Evolutionary conservation across 176 grass and related monocot species (phyloP).

Genomic region (Oryza rufipogon): DNA sequence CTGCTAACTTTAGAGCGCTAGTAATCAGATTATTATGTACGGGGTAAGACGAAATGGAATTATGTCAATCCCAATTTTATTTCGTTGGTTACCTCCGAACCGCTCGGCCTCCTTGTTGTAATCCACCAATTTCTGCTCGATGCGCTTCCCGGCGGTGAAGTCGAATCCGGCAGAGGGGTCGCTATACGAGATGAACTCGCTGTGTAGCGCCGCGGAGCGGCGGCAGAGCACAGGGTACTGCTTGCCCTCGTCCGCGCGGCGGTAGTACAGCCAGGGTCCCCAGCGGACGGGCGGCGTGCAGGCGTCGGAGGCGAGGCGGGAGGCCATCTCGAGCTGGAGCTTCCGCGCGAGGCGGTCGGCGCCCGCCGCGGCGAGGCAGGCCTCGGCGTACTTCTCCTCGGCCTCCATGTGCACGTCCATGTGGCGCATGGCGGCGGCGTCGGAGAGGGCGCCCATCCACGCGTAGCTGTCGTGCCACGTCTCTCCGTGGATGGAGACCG

Average conservation of each 20-base stretch:
- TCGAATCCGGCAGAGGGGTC: slow-evolving; percentile 88
- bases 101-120: slow-evolving; percentile 92
- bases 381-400: slow-evolving; percentile 91
- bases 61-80: not conserved
- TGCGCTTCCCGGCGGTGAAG: slow-evolving; percentile 79
- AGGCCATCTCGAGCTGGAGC: slow-evolving; percentile 95
- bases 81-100: slow-evolving; percentile 68
- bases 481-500: slow-evolving; percentile 54
- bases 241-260: slow-evolving; percentile 82
- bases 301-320: slow-evolving; percentile 65
- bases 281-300: slow-evolving; percentile 74
- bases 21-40: not conserved
- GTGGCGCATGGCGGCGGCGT: slow-evolving; percentile 93
- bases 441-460: slow-evolving; percentile 77
- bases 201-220: slow-evolving; percentile 65
- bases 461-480: slow-evolving; percentile 74
- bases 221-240: slow-evolving; percentile 85
- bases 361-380: slow-evolving; percentile 67
- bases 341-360: slow-evolving; percentile 75
- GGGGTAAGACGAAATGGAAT: slow-evolving; percentile 3
- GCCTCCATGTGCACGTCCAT: slow-evolving; percentile 95
- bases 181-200: slow-evolving; percentile 80
- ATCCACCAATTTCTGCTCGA: slow-evolving; percentile 89
- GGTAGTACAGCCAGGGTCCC: slow-evolving; percentile 94
- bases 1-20: not conserved